Conservation (phyloP, 179 eudicot genomes). For the Amaranthus tricolor region DNA sequence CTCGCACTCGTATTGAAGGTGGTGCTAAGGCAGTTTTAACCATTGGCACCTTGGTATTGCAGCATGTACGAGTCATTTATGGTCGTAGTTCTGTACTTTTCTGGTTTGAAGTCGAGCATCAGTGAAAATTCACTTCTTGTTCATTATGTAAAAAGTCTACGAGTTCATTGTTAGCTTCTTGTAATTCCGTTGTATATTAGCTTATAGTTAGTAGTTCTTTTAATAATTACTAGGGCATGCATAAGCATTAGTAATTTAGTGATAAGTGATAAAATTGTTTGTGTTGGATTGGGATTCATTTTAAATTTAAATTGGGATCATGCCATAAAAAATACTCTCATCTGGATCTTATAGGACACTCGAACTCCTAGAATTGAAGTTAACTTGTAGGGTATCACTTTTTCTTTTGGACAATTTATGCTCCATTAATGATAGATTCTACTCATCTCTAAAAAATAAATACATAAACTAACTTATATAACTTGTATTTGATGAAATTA, state of each 20-base stretch:
- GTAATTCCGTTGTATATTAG: slow-evolving; percentile 3
- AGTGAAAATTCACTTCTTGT: slow-evolving; percentile 11
- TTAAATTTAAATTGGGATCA: too few species aligned
- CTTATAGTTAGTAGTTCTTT: neutral
- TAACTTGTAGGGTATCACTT: too few species aligned
- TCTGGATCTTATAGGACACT: too few species aligned
- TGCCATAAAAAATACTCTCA: too few species aligned
- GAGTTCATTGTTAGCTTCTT: neutral
- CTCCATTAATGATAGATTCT: too few species aligned
- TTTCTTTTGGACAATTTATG: too few species aligned
- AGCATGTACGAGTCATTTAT: slow-evolving; percentile 80
- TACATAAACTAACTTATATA: too few species aligned
- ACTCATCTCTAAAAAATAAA: too few species aligned
- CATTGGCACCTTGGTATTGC: slow-evolving; percentile 67
- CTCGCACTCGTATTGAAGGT: slow-evolving; percentile 79
- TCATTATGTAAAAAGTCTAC: neutral
- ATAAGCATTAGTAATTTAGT: neutral
- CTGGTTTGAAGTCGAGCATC: slow-evolving; percentile 89
- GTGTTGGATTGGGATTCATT: too few species aligned
- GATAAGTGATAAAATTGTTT: neutral
- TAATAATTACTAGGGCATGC: neutral
- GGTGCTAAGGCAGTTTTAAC: slow-evolving; percentile 88
- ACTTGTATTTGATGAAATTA: too few species aligned
- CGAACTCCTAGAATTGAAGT: too few species aligned
- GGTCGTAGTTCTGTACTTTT: slow-evolving; percentile 70